phyloP scores from a whole-genome alignment of 2,329 filamentous ascomycete species.

The Balansia obtecta region DNA sequence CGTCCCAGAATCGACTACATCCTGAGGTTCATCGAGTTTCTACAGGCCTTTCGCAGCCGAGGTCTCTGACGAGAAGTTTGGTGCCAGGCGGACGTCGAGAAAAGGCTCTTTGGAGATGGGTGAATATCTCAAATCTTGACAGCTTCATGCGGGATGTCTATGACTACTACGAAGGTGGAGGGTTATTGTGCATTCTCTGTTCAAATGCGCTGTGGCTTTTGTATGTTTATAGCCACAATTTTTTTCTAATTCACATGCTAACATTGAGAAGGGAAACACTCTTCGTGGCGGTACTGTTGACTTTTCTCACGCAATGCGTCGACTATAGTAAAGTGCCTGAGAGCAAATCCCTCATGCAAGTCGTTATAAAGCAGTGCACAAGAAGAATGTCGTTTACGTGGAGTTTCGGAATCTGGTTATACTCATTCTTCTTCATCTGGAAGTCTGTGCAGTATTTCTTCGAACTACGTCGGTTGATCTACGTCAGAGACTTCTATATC shows the following conservation, averaged over 20 bases:
- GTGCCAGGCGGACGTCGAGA: constrained; percentile 37
- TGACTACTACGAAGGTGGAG: constrained; percentile 71
- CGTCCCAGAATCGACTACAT: constrained; percentile 39
- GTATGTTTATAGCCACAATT: constrained; percentile 31
- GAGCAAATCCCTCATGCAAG: constrained; percentile 41
- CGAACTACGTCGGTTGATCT: constrained; percentile 58
- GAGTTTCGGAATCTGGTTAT: constrained; percentile 72
- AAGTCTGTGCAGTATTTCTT: constrained; percentile 63
- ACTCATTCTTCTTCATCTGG: constrained; percentile 75
- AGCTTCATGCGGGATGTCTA: constrained; percentile 79
- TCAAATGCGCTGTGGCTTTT: constrained; percentile 59
- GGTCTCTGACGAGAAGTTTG: constrained; percentile 17
- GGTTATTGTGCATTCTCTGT: constrained; percentile 74
- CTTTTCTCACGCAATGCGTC: constrained; percentile 75
- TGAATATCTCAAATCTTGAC: constrained; percentile 81
- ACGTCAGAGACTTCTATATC: constrained; percentile 77
- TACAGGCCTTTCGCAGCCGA: constrained; percentile 11
- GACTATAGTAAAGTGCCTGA: constrained; percentile 65
- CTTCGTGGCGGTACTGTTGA: constrained; percentile 73
- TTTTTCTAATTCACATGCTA: not conserved
- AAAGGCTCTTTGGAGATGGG: constrained; percentile 84
- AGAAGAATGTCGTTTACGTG: constrained; percentile 60
- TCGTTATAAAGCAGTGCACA: constrained; percentile 63
- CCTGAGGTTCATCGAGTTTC: constrained; percentile 19
- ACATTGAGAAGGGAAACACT: constrained; percentile 49